Conservation (phyloP, 805 yeast genomes). For the Ogataea henricii region DNA sequence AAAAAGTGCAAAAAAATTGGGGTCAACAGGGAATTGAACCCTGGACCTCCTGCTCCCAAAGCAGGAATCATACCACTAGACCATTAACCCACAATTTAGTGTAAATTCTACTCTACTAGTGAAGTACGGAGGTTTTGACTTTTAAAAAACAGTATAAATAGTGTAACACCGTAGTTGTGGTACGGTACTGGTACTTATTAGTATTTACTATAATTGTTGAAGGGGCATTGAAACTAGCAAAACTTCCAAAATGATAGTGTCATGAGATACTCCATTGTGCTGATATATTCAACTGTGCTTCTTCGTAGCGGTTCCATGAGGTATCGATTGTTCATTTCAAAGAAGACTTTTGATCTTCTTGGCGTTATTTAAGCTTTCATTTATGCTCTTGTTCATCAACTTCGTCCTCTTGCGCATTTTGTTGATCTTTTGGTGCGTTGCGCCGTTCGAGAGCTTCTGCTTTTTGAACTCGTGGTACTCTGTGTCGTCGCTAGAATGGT, state of each 20-base stretch:
- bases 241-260: too few species aligned
- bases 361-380: conserved; percentile 16
- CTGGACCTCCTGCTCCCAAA: conserved; percentile 58
- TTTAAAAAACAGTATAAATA: too few species aligned
- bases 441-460: conserved; percentile 1
- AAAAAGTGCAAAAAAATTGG: conserved; percentile 21
- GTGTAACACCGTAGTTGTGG: too few species aligned
- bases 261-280: too few species aligned
- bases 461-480: conserved; percentile 7
- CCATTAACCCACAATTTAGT: conserved; percentile 33
- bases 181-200: too few species aligned
- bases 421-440: conserved; percentile 12
- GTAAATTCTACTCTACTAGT: neutral
- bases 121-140: too few species aligned
- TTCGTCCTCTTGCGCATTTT: conserved; percentile 18
- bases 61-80: conserved; percentile 60
- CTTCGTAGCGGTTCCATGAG: too few species aligned
- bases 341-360: conserved; percentile 15
- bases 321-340: neutral
- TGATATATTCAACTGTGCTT: too few species aligned
- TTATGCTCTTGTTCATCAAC: conserved; percentile 16
- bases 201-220: too few species aligned
- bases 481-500: conserved; percentile 5
- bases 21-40: conserved; percentile 50
- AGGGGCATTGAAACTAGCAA: too few species aligned